Conservation (phyloP, 257 asterid genomes). For the Scutellaria galericulata region DNA sequence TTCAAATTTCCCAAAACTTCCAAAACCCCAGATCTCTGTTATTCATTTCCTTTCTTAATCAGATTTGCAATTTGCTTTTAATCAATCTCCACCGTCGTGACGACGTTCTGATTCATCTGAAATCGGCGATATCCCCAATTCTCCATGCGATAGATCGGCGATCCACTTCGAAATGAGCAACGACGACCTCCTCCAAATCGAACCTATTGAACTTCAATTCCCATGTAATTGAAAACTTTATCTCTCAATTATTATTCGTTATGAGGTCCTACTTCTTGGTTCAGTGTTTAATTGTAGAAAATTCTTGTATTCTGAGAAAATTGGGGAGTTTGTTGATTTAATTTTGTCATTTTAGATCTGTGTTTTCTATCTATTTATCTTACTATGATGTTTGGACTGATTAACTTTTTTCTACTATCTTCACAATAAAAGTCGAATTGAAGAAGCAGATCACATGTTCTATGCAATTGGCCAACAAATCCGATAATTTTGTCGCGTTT, state of each 20-base stretch:
- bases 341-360: conserved; percentile 40
- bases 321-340: conserved; percentile 29
- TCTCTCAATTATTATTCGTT: conserved; percentile 1
- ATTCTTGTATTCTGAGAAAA: conserved; percentile 24
- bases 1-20: conserved; percentile 27
- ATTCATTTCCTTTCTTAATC: conserved; percentile 25
- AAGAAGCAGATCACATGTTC: conserved; percentile 82
- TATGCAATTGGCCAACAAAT: conserved; percentile 66
- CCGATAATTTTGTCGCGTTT: conserved; percentile 71
- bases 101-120: conserved; percentile 25
- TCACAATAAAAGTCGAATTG: conserved; percentile 64
- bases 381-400: conserved; percentile 18
- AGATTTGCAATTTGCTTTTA: conserved; percentile 1
- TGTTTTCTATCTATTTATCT: conserved; percentile 21
- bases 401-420: neutral
- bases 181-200: conserved; percentile 64
- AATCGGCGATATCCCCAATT: conserved; percentile 10
- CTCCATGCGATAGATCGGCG: conserved; percentile 43
- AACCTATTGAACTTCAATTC: conserved; percentile 60
- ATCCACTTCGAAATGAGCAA: conserved; percentile 52
- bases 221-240: conserved; percentile 45
- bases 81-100: conserved; percentile 27
- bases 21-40: conserved; percentile 47
- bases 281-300: conserved; percentile 31
- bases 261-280: conserved; percentile 4